Evolutionary conservation across 202 grass and related monocot genomes (phyloP).

Genomic region (Musa balbisiana): DNA sequence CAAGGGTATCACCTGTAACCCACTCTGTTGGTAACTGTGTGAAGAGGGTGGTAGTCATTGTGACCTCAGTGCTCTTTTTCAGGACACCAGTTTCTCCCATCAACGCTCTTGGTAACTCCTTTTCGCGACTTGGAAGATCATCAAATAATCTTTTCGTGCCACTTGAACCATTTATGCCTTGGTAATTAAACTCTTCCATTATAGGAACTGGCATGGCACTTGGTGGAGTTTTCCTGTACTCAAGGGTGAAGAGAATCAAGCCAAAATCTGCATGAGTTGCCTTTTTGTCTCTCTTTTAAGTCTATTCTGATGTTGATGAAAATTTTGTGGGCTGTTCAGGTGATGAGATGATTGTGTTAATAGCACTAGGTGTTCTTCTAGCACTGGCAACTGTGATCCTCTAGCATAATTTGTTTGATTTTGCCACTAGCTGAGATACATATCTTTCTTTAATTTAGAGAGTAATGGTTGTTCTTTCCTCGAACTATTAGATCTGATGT

Average conservation of each 20-base stretch:
- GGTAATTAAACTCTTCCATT: background rate
- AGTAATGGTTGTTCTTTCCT: too few relatives aligned
- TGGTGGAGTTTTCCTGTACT: conserved; percentile 23
- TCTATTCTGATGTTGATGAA: background rate
- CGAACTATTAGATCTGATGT: too few relatives aligned
- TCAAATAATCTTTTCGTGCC: background rate
- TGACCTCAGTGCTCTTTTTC: background rate
- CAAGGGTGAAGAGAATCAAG: conserved; percentile 21
- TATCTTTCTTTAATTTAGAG: too few relatives aligned
- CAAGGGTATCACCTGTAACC: background rate
- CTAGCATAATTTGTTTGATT: too few relatives aligned
- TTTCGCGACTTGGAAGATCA: background rate
- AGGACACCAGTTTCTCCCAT: background rate
- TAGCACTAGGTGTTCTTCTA: too few relatives aligned
- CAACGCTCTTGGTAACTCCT: conserved; percentile 3
- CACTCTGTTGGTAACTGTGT: background rate
- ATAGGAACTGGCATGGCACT: conserved; percentile 22
- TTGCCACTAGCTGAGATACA: too few relatives aligned
- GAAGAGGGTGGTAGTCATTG: background rate
- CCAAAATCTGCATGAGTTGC: conserved; percentile 9
- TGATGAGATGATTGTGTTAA: too few relatives aligned
- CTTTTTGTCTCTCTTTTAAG: background rate
- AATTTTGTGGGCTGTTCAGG: too few relatives aligned
- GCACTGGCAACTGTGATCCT: too few relatives aligned
- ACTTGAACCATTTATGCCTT: background rate